Base-by-base conservation (phyloP, 148 eudicot genomes). In the Mesembryanthemum crystallinum region DNA sequence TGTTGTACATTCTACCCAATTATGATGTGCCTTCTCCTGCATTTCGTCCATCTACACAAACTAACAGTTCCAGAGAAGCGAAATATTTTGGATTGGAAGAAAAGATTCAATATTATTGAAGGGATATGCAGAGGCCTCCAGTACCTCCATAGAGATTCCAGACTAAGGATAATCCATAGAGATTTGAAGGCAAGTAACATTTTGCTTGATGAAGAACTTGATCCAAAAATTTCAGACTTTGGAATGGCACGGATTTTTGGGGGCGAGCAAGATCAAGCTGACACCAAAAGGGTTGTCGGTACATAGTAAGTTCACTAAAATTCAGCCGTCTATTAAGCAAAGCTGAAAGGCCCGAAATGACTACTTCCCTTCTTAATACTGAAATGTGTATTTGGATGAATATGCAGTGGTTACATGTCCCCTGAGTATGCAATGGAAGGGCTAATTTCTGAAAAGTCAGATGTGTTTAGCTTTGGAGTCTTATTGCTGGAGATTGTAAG, bases 191-290 rank as follows among this genome's bases (percentile, higher is more conserved):
- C 85, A 23, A 81, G 92, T 75, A 88, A 88, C 72, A 80, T 88
- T 37, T 65, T 88, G 66, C 79, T 88, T 20, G 92, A 88, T 61
- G 70, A 81, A 60, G 81, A 85, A 25, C 74, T 84, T 67, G 82
- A 83, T 55, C 85, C 90, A 11, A 89, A 89, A 79, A 87, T 89
- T 37, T 87, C 88, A 15, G 92, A 89, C 63, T 89, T 89, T 62
- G 92, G 92, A 18, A 83, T 89, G 89, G 92, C 92, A 29, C 83
- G 88, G 39, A 85, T 83, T 25, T 87, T 83, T 72, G 82, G 75
- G 54, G 75, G 76, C 18, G 74, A 79, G 49, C 87, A 87, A 77
- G 83, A 81, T 67, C 79, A 83, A 23, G 87, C 83, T 28, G 78
- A 80, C 78, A 86, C 92, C 39, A 73, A 54, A 76, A 74, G 90